Percentiles rank a stretch among this genome's conserved stretches.
These are phyloP conservation scores for Exserohilum turcica DNA, from an alignment of 2,329 filamentous ascomycete species.

Conservation along the genomic window DNA sequence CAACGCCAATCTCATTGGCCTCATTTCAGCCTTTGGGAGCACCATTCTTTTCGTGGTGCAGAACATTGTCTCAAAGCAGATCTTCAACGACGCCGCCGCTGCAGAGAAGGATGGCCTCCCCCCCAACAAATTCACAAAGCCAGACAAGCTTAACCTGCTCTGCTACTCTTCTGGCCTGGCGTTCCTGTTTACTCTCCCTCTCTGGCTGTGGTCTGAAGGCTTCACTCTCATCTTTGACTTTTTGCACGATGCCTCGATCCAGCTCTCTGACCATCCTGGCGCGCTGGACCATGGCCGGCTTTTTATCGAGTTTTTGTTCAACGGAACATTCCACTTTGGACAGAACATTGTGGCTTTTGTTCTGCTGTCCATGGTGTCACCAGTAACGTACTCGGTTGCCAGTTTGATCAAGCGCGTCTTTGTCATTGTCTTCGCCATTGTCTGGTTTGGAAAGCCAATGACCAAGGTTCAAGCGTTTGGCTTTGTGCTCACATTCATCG, in stretches of 20 bases:
- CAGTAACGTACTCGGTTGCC: slow-evolving; percentile 95
- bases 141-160: slow-evolving; percentile 94
- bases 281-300: slow-evolving; percentile 67
- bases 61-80: slow-evolving; percentile 96
- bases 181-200: slow-evolving; percentile 83
- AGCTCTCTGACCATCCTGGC: slow-evolving; percentile 76
- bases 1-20: slow-evolving; percentile 85
- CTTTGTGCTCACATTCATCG: slow-evolving; percentile 86
- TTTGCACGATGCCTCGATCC: slow-evolving; percentile 77
- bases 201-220: slow-evolving; percentile 94
- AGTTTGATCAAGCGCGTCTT: slow-evolving; percentile 97
- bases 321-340: slow-evolving; percentile 93
- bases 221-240: slow-evolving; percentile 77
- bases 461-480: slow-evolving; percentile 82
- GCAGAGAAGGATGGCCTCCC: slow-evolving; percentile 74
- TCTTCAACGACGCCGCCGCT: slow-evolving; percentile 92
- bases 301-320: slow-evolving; percentile 89
- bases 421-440: slow-evolving; percentile 89
- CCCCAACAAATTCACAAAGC: slow-evolving; percentile 68
- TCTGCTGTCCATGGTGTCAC: slow-evolving; percentile 88
- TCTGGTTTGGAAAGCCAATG: slow-evolving; percentile 94
- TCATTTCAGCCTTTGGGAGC: slow-evolving; percentile 85
- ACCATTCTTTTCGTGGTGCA: slow-evolving; percentile 95
- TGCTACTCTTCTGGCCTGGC: slow-evolving; percentile 97
- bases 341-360: slow-evolving; percentile 96